A percentile compares a stretch with the other conserved stretches of the same genome.
Evolutionary conservation across 768 basidiomycete species (phyloP).

Genomic region (Kwoniella bestiolae): DNA sequence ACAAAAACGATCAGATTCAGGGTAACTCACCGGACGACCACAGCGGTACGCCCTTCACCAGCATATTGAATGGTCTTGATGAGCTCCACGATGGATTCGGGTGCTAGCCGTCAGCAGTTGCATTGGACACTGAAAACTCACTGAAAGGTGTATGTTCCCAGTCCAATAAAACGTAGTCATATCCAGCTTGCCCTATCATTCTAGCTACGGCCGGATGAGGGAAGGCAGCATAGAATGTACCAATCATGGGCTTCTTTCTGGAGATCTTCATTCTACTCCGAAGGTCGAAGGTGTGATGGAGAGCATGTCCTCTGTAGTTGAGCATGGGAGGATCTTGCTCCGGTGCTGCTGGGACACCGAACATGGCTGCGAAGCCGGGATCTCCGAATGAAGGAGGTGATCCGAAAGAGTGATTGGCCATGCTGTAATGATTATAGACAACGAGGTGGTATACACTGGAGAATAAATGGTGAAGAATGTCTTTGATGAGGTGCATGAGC

Average conservation of each 20-base stretch:
- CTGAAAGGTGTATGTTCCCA: conserved; percentile 22
- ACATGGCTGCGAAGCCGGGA: conserved; percentile 1
- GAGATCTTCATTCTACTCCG: conserved; percentile 8
- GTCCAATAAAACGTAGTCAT: conserved; percentile 17
- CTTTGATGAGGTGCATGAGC: too few species aligned
- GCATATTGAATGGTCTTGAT: conserved; percentile 19
- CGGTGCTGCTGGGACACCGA: conserved; percentile 18
- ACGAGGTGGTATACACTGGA: too few species aligned
- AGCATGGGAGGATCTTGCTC: conserved; percentile 19
- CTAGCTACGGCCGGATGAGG: conserved; percentile 8
- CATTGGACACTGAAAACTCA: background rate
- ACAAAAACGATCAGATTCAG: background rate
- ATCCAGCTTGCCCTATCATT: conserved; percentile 13
- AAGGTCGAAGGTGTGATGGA: conserved; percentile 16
- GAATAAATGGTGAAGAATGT: too few species aligned
- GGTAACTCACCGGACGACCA: conserved; percentile 17
- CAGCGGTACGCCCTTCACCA: conserved; percentile 16
- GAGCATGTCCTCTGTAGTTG: conserved; percentile 13
- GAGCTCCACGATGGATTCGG: conserved; percentile 15
- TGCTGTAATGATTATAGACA: background rate
- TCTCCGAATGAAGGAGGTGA: conserved; percentile 16
- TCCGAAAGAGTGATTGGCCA: conserved; percentile 15
- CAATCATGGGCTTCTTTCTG: conserved; percentile 15
- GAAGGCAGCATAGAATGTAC: conserved; percentile 8
- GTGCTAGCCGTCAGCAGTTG: background rate